phyloP scores from a whole-genome alignment of 208 protist species.

The Crithidia sp. region DNA sequence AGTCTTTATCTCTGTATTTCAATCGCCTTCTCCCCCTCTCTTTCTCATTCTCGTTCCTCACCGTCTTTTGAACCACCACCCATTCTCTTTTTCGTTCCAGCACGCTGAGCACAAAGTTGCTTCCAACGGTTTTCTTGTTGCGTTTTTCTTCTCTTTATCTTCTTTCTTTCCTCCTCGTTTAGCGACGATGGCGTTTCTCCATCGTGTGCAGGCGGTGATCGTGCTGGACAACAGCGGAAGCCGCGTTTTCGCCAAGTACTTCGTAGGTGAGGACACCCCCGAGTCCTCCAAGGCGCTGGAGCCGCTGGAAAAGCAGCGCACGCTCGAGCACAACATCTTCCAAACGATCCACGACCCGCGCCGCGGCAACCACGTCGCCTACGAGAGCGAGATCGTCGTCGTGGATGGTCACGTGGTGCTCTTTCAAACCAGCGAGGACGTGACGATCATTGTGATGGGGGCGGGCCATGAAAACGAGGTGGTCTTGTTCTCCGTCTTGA shows the following conservation, averaged over 20 bases:
- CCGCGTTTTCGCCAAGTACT: slow-evolving; percentile 91
- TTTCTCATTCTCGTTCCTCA: background rate
- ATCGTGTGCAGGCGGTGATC: slow-evolving; percentile 84
- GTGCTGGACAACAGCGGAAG: slow-evolving; percentile 71
- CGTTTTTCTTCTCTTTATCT: background rate
- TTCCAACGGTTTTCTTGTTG: too few relatives aligned
- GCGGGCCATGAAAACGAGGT: slow-evolving; percentile 84
- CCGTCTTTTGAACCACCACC: background rate
- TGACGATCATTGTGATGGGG: slow-evolving; percentile 83
- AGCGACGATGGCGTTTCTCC: slow-evolving; percentile 79
- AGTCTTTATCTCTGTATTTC: too few relatives aligned
- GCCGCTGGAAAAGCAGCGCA: slow-evolving; percentile 65
- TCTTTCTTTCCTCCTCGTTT: background rate
- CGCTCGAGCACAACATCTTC: slow-evolving; percentile 68
- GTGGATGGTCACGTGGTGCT: slow-evolving; percentile 80
- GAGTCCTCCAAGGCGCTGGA: slow-evolving; percentile 55
- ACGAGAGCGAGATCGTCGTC: slow-evolving; percentile 75
- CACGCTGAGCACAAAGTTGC: too few relatives aligned
- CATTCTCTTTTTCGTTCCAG: too few relatives aligned
- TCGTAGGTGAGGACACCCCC: slow-evolving; percentile 62
- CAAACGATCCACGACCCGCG: slow-evolving; percentile 40
- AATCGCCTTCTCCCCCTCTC: background rate
- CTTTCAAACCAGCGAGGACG: slow-evolving; percentile 64
- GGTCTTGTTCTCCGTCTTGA: slow-evolving; percentile 73
- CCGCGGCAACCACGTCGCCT: slow-evolving; percentile 21